phyloP scores from a whole-genome alignment of 345 rosid species.

The Raphanus sativus region DNA sequence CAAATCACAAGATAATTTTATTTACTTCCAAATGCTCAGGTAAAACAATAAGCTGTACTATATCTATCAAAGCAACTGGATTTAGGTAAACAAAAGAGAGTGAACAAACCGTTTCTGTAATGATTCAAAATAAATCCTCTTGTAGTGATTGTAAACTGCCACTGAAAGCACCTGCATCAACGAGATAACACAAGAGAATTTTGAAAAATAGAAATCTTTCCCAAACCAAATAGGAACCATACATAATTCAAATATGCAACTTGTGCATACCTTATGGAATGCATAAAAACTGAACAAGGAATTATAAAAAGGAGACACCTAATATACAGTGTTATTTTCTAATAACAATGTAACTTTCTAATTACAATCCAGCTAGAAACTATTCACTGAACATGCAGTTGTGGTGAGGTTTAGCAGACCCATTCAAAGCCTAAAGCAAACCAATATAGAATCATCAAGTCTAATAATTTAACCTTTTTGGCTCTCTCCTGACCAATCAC shows the following conservation, averaged over 20 bases:
- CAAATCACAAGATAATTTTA: slow-evolving; percentile 13
- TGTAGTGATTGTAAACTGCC: slow-evolving; percentile 97
- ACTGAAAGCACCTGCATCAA: slow-evolving; percentile 86
- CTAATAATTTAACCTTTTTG: slow-evolving; percentile 64
- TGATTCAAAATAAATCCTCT: slow-evolving; percentile 78
- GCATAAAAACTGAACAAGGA: neutral
- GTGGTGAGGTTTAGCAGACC: neutral
- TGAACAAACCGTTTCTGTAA: slow-evolving; percentile 61
- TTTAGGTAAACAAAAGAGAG: neutral
- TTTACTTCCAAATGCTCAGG: neutral
- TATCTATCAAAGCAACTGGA: neutral
- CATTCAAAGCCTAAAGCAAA: slow-evolving; percentile 10
- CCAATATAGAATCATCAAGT: neutral
- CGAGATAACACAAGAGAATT: neutral
- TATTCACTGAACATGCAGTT: neutral
- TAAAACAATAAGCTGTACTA: neutral
- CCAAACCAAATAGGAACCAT: neutral
- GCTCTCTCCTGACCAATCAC: slow-evolving; percentile 98
- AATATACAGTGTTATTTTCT: neutral
- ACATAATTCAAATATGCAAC: neutral
- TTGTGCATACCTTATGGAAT: neutral
- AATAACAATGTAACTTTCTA: neutral
- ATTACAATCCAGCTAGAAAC: neutral
- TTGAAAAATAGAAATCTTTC: neutral
- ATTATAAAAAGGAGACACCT: too few species aligned